These are phyloP conservation scores for Diutina mesorugosa DNA, from an alignment of 1,139 yeast genomes.

Conservation along the genomic window DNA sequence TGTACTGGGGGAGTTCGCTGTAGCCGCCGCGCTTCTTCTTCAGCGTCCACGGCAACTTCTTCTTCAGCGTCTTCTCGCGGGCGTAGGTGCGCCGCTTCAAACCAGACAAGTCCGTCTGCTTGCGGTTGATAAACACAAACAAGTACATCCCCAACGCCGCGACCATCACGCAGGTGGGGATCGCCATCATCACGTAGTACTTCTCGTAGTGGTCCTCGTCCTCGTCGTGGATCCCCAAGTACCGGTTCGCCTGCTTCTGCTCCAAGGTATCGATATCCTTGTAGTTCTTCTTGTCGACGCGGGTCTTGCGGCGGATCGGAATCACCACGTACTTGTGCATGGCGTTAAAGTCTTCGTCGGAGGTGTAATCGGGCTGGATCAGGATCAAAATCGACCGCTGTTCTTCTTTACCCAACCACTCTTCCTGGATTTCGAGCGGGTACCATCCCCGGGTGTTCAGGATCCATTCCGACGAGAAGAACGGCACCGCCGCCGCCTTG, in stretches of 20 bases:
- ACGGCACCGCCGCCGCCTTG: constrained; percentile 29
- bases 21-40: not conserved
- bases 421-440: constrained; percentile 45
- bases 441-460: constrained; percentile 49
- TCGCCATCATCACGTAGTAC: constrained; percentile 48
- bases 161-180: constrained; percentile 62
- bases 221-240: constrained; percentile 29
- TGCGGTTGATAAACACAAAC: constrained; percentile 41
- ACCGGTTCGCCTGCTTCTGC: constrained; percentile 18
- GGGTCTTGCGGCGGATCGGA: constrained; percentile 42
- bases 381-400: constrained; percentile 40
- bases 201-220: constrained; percentile 52
- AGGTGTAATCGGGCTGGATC: constrained; percentile 56
- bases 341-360: constrained; percentile 54
- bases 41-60: constrained; percentile 2
- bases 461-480: constrained; percentile 63
- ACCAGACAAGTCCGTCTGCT: constrained; percentile 20
- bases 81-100: not conserved
- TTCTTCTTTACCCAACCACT: constrained; percentile 41
- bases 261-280: constrained; percentile 35
- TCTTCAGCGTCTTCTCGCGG: not conserved
- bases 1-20: not conserved
- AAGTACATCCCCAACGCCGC: constrained; percentile 51
- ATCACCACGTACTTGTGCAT: constrained; percentile 39
- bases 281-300: constrained; percentile 46